phyloP scores from a whole-genome alignment of 2,329 filamentous ascomycete species.

The Fusarium camptoceras region DNA sequence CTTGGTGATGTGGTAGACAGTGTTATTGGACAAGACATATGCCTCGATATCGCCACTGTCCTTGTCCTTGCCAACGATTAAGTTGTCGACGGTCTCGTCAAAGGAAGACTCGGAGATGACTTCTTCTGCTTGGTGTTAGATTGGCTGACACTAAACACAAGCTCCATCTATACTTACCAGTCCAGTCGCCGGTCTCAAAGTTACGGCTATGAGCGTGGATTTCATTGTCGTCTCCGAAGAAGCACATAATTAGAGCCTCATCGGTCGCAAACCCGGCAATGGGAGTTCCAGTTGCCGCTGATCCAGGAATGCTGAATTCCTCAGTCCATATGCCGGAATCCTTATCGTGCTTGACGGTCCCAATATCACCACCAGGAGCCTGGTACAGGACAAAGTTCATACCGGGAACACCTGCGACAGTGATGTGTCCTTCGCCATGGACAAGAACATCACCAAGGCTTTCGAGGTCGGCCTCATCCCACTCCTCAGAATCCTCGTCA shows the following conservation, averaged over 20 bases:
- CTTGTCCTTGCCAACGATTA: constrained; percentile 2
- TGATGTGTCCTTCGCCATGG: background rate
- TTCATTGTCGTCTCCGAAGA: background rate
- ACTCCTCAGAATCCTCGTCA: background rate
- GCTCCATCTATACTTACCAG: background rate
- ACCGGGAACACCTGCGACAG: background rate
- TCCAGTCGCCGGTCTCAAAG: background rate
- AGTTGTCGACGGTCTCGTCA: background rate
- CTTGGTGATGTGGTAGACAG: background rate
- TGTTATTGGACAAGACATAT: background rate
- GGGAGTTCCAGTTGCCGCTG: background rate
- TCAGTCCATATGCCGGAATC: accelerated
- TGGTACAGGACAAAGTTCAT: background rate
- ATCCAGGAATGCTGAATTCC: background rate
- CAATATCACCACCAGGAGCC: background rate
- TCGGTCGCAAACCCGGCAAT: background rate
- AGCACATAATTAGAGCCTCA: background rate
- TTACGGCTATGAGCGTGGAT: background rate
- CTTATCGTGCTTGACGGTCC: background rate
- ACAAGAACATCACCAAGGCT: background rate
- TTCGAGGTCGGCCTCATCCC: background rate
- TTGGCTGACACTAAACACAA: accelerated
- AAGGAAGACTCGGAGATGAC: background rate
- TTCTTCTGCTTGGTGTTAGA: background rate
- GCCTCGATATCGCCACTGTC: background rate